Evolutionary conservation across 441 rosid species (phyloP).

Genomic region (Populus hybrid): DNA sequence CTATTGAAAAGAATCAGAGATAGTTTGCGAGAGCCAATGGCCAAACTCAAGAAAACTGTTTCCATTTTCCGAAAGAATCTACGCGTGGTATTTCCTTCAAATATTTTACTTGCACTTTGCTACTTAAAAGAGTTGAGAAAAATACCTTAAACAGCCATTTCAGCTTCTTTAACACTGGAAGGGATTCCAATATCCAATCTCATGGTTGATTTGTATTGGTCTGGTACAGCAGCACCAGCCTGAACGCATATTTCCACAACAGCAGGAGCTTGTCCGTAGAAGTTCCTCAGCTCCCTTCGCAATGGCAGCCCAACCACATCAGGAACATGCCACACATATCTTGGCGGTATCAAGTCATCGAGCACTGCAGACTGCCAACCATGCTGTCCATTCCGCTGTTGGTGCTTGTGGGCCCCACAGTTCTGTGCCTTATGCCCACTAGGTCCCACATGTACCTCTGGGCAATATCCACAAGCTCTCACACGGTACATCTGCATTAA

Average conservation of each 20-base stretch:
- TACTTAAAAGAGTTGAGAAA: background rate
- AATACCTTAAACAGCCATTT: constrained; percentile 79
- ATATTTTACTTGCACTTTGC: background rate
- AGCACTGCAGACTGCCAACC: constrained; percentile 94
- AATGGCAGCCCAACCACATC: constrained; percentile 59
- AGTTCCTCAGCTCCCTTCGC: constrained; percentile 61
- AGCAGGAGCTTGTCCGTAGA: constrained; percentile 89
- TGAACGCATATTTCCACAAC: constrained; percentile 82
- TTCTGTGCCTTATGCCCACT: constrained; percentile 91
- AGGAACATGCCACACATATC: constrained; percentile 92
- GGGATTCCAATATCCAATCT: constrained; percentile 90
- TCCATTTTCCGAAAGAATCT: background rate
- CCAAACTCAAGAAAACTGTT: background rate
- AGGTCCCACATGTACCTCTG: constrained; percentile 81
- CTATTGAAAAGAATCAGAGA: background rate
- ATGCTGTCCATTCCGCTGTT: constrained; percentile 90
- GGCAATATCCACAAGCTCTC: constrained; percentile 95
- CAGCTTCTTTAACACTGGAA: constrained; percentile 61
- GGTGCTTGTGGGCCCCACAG: constrained; percentile 95
- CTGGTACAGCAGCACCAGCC: constrained; percentile 75
- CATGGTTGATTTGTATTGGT: constrained; percentile 77
- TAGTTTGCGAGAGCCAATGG: background rate
- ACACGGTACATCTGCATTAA: constrained; percentile 79
- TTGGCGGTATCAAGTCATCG: constrained; percentile 83
- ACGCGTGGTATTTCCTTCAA: background rate